phyloP scores from a whole-genome alignment of 495 filamentous ascomycete species.

The Lophium mytilinum region DNA sequence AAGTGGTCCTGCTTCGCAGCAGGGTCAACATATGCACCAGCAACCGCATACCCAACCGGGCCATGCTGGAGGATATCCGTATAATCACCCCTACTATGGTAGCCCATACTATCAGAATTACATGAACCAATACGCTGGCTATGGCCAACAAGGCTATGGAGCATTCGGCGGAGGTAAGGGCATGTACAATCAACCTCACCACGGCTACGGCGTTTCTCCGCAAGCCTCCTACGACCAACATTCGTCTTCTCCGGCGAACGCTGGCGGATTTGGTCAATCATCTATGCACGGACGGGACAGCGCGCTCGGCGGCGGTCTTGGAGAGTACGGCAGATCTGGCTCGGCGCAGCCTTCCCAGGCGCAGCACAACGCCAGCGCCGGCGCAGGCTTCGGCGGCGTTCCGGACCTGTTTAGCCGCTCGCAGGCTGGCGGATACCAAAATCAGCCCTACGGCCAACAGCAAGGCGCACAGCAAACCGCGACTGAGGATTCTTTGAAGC shows the following conservation, averaged over 20 bases:
- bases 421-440: slow-evolving; percentile 60
- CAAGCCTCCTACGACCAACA: slow-evolving; percentile 68
- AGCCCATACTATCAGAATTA: slow-evolving; percentile 74
- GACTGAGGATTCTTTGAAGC: slow-evolving; percentile 66
- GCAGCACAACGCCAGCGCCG: slow-evolving; percentile 50
- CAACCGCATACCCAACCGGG: slow-evolving; percentile 47
- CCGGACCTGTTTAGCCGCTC: slow-evolving; percentile 73
- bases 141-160: slow-evolving; percentile 58
- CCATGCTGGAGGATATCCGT: slow-evolving; percentile 46
- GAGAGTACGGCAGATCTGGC: slow-evolving; percentile 69
- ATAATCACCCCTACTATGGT: slow-evolving; percentile 70
- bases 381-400: slow-evolving; percentile 57
- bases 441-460: slow-evolving; percentile 57
- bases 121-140: slow-evolving; percentile 62
- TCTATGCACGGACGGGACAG: slow-evolving; percentile 61
- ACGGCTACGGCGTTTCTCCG: slow-evolving; percentile 61
- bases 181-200: slow-evolving; percentile 73
- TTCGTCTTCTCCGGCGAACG: slow-evolving; percentile 64
- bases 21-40: slow-evolving; percentile 55
- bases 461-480: slow-evolving; percentile 49
- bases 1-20: slow-evolving; percentile 44
- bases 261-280: slow-evolving; percentile 62
- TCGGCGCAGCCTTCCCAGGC: slow-evolving; percentile 64
- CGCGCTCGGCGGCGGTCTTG: slow-evolving; percentile 45
- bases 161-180: slow-evolving; percentile 49